Conservation (phyloP, 352 stramenopile species). For the Pythium vanterpoolii region DNA sequence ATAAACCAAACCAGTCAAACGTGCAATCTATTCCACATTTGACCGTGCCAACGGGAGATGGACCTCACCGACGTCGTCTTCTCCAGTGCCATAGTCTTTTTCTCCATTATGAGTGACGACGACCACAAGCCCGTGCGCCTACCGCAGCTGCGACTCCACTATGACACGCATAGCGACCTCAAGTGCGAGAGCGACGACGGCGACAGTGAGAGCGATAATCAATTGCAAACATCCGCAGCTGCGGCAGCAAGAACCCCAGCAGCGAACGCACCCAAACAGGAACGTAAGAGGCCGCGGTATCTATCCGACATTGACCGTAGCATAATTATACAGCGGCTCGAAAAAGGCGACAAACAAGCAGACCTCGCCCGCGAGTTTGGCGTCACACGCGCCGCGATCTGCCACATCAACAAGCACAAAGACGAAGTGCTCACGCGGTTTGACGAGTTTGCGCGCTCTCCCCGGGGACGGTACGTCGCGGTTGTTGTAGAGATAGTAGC, state of each 20-base stretch:
- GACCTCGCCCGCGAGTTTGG: slow-evolving; percentile 60
- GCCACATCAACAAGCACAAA: slow-evolving; percentile 77
- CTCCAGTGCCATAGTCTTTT: neutral
- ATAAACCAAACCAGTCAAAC: no score
- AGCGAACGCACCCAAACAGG: neutral
- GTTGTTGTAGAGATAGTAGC: no score
- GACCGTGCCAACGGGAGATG: no score
- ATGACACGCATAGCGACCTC: neutral
- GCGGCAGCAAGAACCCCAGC: neutral
- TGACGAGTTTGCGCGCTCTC: slow-evolving; percentile 18
- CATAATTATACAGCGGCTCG: slow-evolving; percentile 54
- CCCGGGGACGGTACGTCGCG: slow-evolving; percentile 9
- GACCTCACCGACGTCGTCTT: no score
- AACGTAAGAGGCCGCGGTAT: slow-evolving; percentile 15
- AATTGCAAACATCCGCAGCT: neutral
- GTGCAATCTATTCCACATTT: no score
- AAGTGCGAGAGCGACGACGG: slow-evolving; percentile 1
- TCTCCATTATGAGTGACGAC: neutral
- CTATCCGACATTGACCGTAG: slow-evolving; percentile 23
- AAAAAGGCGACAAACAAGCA: slow-evolving; percentile 63
- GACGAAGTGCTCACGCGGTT: slow-evolving; percentile 45
- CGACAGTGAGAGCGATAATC: slow-evolving; percentile 4
- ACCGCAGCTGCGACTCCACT: slow-evolving; percentile 9
- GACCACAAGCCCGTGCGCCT: slow-evolving; percentile 7
- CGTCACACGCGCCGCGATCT: slow-evolving; percentile 65